Conservation (phyloP, 2,329 filamentous ascomycete species). For the Paraphoma chrysanthemicola region DNA sequence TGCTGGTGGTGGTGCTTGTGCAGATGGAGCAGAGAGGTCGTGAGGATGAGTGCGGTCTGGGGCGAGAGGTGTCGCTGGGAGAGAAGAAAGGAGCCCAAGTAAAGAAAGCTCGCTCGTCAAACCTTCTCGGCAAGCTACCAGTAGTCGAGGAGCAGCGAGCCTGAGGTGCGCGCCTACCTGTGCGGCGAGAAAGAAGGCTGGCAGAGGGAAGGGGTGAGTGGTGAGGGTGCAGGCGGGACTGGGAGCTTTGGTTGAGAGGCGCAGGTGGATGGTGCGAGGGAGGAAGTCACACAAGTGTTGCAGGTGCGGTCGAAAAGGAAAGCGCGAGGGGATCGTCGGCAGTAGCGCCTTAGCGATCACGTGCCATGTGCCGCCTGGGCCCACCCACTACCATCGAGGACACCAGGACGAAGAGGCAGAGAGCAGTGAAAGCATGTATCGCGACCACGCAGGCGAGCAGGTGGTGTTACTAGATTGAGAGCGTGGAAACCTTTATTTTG, state of each 20-base stretch:
- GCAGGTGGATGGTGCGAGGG: constrained; percentile 22
- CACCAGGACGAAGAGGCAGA: not conserved
- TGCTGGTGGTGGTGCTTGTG: constrained; percentile 26
- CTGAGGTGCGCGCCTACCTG: constrained; percentile 27
- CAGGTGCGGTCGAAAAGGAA: constrained; percentile 24
- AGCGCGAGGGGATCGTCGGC: constrained; percentile 18
- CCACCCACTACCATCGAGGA: not conserved
- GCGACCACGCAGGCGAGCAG: not conserved
- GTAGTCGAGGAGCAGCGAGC: constrained; percentile 28
- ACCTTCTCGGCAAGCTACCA: constrained; percentile 43
- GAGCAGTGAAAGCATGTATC: not conserved
- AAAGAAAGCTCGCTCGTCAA: constrained; percentile 50
- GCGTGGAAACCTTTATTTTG: not conserved
- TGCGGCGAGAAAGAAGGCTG: constrained; percentile 18
- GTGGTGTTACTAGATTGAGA: not conserved
- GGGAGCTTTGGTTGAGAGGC: constrained; percentile 19
- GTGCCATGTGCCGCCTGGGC: constrained; percentile 5
- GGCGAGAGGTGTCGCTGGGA: constrained; percentile 36
- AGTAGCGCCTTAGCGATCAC: constrained; percentile 30
- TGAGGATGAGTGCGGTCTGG: constrained; percentile 29
- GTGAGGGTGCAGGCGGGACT: constrained; percentile 25
- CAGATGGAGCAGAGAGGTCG: constrained; percentile 37
- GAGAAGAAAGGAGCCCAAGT: constrained; percentile 42
- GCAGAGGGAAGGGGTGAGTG: constrained; percentile 20
- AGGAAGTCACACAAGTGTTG: constrained; percentile 23